Base-by-base conservation (phyloP, 2,329 filamentous ascomycete genomes). In the Knufia petricola region DNA sequence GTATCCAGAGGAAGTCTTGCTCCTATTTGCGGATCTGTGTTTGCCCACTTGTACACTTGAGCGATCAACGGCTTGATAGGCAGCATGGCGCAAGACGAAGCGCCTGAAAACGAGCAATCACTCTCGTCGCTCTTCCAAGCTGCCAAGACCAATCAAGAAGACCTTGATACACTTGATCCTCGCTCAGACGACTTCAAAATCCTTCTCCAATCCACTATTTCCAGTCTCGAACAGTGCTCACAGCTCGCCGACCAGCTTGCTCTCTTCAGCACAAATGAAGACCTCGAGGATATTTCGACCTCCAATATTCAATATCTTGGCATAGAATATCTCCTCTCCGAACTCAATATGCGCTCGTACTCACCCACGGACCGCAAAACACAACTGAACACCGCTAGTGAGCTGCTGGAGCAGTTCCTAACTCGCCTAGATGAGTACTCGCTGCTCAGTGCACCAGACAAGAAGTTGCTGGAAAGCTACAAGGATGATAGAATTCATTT, bases 181-280 rank as follows among this genome's bases (percentile, higher is more conserved):
- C 50, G 55, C 13, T 53, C 43, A 34, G 43, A 45, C 1, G 41
- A 17, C 6, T 57, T 55, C 51, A 55, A 56, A 23, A 30, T 48
- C 6, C 42, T 49, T 10, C 48, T 56, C 4, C 50, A 52, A 42
- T 52, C 55, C 24, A 50, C 52, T 34, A 49, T 53, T 30, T 41
- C 52, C 34, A 51, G 46, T 23, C 49, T 59, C n/a, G 74, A 84
- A 60, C 74, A 84, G 64, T 89, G 85, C 64, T 73, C 84, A 50
- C 71, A 78, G 51, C 77, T 85, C 49, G 79, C 86, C 55, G 73
- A 79, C 55, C 75, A 79, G 51, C 73, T 92, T 21, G 83, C 85
- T 0, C 73, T 98, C 46, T 96, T 96, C 75, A 95, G 87, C 58
- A 75, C 81, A 30, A 98, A 98, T 66, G 92, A 98, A 66, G 77